Evolutionary conservation across 2,329 filamentous ascomycete genomes (phyloP).

Genomic region (Fusarium globosum): DNA sequence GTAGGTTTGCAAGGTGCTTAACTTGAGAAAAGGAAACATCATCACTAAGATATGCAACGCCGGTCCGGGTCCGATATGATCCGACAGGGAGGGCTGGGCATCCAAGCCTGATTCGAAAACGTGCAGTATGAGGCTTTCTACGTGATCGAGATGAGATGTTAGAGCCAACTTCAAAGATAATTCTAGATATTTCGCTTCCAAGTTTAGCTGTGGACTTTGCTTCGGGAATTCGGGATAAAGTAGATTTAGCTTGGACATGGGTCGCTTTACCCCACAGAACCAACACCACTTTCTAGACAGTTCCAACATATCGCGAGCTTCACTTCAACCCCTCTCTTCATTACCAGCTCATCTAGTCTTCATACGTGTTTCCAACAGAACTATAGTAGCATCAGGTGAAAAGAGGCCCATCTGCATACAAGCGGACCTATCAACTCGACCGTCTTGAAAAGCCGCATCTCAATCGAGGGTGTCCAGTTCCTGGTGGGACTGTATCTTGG

Average conservation of each 20-base stretch:
- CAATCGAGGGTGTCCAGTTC: slow-evolving; percentile 25
- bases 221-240: slow-evolving; percentile 1
- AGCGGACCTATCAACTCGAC: slow-evolving; percentile 40
- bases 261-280: slow-evolving; percentile 42
- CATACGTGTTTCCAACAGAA: slow-evolving; percentile 7
- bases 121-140: slow-evolving; percentile 24
- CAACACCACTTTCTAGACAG: slow-evolving; percentile 40
- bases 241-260: slow-evolving; percentile 17
- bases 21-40: not conserved
- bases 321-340: slow-evolving; percentile 8
- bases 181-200: slow-evolving; percentile 28
- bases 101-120: slow-evolving; percentile 8
- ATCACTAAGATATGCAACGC: slow-evolving; percentile 6
- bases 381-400: not conserved
- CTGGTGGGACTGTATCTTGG: slow-evolving; percentile 16
- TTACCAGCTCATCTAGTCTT: not conserved
- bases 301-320: slow-evolving; percentile 43
- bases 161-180: not conserved
- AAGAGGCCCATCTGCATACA: slow-evolving; percentile 25
- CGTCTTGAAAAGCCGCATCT: not conserved
- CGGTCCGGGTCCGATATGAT: slow-evolving; percentile 40
- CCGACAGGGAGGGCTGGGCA: slow-evolving; percentile 27
- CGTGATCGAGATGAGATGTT: not conserved
- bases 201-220: not conserved
- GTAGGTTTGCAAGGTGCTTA: not conserved